Conservation (phyloP, 768 basidiomycete species). For the Pulveroboletus sp. region DNA sequence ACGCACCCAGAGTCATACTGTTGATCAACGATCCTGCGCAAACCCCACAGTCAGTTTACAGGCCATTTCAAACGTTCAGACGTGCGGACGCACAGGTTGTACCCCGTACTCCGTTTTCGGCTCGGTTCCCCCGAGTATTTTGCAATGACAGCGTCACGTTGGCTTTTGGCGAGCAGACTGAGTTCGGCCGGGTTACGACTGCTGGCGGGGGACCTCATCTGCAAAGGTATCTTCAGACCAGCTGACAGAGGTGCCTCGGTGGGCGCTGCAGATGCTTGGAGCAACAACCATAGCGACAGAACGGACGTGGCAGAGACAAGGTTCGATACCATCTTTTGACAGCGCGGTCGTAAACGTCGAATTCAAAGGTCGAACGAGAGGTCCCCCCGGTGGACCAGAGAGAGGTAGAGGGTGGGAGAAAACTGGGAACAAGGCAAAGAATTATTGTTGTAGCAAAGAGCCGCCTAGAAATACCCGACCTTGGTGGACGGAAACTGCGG, state of each 20-base stretch:
- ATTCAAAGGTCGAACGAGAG: neutral
- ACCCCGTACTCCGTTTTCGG: conserved; percentile 44
- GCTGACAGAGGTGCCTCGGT: neutral
- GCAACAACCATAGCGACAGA: conserved; percentile 13
- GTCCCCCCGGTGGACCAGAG: too few relatives aligned
- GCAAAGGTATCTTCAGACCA: conserved; percentile 22
- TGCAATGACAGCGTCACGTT: conserved; percentile 37
- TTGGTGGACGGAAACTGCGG: too few relatives aligned
- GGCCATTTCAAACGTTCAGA: too few relatives aligned
- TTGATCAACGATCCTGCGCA: conserved; percentile 68
- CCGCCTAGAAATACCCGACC: too few relatives aligned
- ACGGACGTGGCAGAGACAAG: conserved; percentile 7
- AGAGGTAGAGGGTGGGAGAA: too few relatives aligned
- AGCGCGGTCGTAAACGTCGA: too few relatives aligned
- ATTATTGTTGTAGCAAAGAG: too few relatives aligned
- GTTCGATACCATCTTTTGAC: conserved; percentile 12
- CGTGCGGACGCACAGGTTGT: conserved; percentile 53
- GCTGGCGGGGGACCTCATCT: conserved; percentile 10
- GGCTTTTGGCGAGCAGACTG: conserved; percentile 37
- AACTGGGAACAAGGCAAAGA: too few relatives aligned
- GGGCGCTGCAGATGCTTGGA: conserved; percentile 13
- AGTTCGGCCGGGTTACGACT: conserved; percentile 5
- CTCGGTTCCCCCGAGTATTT: conserved; percentile 43
- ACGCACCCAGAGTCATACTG: conserved; percentile 59
- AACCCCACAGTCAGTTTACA: too few relatives aligned